These are phyloP conservation scores for Arabidopsis hybrid DNA, from an alignment of 441 rosid genomes.

Conservation along the genomic window DNA sequence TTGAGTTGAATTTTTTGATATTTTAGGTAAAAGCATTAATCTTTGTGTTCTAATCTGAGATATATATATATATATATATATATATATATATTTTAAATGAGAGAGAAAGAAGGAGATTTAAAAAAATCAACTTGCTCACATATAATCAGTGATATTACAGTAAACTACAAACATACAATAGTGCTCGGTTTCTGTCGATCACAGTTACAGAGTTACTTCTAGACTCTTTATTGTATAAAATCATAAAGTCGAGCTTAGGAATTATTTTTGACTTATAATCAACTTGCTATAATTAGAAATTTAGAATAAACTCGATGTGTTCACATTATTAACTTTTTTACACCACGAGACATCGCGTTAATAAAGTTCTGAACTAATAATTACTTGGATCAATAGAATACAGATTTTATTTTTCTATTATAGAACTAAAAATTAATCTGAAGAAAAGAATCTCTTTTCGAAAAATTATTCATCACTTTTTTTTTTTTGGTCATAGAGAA, in stretches of 20 bases:
- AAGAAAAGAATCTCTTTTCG: conserved; percentile 36
- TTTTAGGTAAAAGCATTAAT: no score
- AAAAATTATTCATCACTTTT: conserved; percentile 4
- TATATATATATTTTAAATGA: no score
- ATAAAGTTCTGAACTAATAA: conserved; percentile 31
- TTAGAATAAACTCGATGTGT: neutral
- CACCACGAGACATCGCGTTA: conserved; percentile 4
- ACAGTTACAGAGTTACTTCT: neutral
- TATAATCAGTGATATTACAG: neutral
- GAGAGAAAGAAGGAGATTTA: no score
- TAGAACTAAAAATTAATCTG: conserved; percentile 21
- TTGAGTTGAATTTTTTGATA: no score
- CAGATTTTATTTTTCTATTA: neutral
- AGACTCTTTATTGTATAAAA: neutral
- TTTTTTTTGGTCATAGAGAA: conserved; percentile 3
- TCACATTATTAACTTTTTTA: conserved; percentile 22
- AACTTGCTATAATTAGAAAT: conserved; percentile 34
- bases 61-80: no score
- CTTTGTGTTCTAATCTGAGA: no score
- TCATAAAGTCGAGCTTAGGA: neutral
- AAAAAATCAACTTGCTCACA: no score
- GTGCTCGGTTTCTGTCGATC: neutral
- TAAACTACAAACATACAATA: neutral
- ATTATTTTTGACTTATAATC: neutral
- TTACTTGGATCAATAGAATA: conserved; percentile 14